phyloP scores from a whole-genome alignment of 306 rosid genomes.

The Vigna radiata region DNA sequence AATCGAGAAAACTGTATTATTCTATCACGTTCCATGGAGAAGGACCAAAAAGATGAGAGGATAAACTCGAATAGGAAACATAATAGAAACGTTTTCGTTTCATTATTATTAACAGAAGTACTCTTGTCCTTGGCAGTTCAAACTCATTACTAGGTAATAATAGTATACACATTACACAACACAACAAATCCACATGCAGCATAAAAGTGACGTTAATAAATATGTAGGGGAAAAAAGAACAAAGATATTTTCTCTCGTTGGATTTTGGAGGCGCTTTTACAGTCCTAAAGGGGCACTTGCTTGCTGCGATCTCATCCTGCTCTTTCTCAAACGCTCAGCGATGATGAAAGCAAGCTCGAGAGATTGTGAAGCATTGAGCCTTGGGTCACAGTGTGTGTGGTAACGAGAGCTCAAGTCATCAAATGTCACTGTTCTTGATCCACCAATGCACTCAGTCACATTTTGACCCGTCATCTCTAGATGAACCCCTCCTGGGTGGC shows the following conservation, averaged over 20 bases:
- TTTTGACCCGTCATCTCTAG: slow-evolving; percentile 99
- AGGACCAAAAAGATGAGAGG: not conserved
- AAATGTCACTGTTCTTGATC: slow-evolving; percentile 90
- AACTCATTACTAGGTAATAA: slow-evolving; percentile 53
- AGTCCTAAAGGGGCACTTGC: slow-evolving; percentile 49
- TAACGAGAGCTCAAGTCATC: slow-evolving; percentile 95
- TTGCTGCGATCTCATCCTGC: slow-evolving; percentile 76
- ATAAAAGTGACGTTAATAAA: slow-evolving; percentile 21
- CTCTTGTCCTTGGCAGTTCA: slow-evolving; percentile 43
- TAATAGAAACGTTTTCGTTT: slow-evolving; percentile 39
- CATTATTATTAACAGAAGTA: slow-evolving; percentile 36
- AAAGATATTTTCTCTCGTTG: slow-evolving; percentile 26
- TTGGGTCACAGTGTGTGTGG: slow-evolving; percentile 99
- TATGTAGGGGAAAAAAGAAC: slow-evolving; percentile 26
- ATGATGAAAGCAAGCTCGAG: slow-evolving; percentile 98
- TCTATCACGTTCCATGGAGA: not conserved
- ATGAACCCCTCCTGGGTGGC: slow-evolving; percentile 96
- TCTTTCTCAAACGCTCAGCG: slow-evolving; percentile 88
- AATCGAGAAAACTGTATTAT: not conserved
- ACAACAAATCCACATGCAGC: slow-evolving; percentile 24
- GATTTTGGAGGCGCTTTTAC: slow-evolving; percentile 44
- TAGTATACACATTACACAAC: slow-evolving; percentile 54
- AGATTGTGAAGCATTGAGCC: slow-evolving; percentile 96
- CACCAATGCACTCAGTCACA: slow-evolving; percentile 99
- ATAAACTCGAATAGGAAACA: not conserved